These are phyloP conservation scores for Solanum ossicruentum DNA, from an alignment of 257 asterid species.

Conservation along the genomic window DNA sequence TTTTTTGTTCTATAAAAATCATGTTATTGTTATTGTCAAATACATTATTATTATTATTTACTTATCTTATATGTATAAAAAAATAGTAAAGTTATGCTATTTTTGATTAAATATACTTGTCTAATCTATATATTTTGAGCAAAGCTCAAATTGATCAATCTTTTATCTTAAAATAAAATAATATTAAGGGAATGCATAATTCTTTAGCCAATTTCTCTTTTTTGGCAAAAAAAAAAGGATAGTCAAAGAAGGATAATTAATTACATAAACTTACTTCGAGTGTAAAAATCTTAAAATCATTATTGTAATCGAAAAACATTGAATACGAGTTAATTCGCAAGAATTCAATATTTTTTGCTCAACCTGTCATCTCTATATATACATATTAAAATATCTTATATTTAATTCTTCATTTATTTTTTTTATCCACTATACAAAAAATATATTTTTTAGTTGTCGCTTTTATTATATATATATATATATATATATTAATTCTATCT, in stretches of 20 bases:
- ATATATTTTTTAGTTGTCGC: background rate
- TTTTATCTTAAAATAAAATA: background rate
- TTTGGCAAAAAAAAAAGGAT: background rate
- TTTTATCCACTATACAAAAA: background rate
- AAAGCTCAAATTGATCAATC: background rate
- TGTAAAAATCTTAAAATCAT: background rate
- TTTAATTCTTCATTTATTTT: background rate
- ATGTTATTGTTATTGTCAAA: too few relatives aligned
- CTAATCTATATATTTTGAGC: background rate
- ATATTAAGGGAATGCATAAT: background rate
- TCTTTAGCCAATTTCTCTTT: background rate
- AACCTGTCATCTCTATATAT: background rate
- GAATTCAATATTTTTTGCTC: background rate
- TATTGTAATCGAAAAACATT: background rate
- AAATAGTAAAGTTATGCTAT: background rate
- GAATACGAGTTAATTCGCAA: background rate
- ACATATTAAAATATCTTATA: too few relatives aligned
- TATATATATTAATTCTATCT: background rate
- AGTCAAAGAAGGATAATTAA: background rate
- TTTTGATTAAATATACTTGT: background rate
- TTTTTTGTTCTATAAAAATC: too few relatives aligned
- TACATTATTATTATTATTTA: too few relatives aligned
- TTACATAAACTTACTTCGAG: background rate
- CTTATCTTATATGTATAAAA: background rate
- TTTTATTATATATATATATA: background rate